These are phyloP conservation scores for Ceratobasidium sp. DNA, from an alignment of 1,284 basidiomycete genomes.

Conservation along the genomic window DNA sequence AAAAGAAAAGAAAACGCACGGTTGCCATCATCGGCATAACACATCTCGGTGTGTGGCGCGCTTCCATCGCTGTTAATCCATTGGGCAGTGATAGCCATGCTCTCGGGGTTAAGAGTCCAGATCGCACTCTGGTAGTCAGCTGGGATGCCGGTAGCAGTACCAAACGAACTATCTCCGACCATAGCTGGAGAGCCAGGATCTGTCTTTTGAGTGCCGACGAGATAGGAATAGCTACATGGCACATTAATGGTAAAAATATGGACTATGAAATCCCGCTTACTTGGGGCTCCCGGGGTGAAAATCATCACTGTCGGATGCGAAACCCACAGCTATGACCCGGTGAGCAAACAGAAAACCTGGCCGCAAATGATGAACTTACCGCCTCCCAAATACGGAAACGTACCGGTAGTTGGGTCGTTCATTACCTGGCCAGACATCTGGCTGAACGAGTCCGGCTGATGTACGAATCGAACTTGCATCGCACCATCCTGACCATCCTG, in stretches of 20 bases:
- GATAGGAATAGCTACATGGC: neutral
- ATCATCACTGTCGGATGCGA: neutral
- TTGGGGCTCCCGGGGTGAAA: neutral
- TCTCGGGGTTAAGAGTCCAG: too few species aligned
- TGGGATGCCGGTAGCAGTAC: too few species aligned
- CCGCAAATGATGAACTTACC: neutral
- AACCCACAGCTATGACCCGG: constrained; percentile 6
- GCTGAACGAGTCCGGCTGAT: neutral
- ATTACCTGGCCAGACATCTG: neutral
- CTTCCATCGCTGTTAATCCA: too few species aligned
- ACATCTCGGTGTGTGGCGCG: too few species aligned
- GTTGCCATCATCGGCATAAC: too few species aligned
- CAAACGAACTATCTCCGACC: too few species aligned
- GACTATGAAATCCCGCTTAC: neutral
- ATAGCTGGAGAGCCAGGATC: too few species aligned
- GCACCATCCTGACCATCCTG: neutral
- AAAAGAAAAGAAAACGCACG: too few species aligned
- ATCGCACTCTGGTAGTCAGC: too few species aligned
- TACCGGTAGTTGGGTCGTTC: neutral
- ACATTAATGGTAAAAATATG: neutral
- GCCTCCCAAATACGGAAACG: neutral
- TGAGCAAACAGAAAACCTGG: neutral
- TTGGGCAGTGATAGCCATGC: too few species aligned
- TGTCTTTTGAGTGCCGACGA: neutral
- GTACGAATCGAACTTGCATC: constrained; percentile 7